phyloP scores from a whole-genome alignment of 1,284 basidiomycete genomes.

The Xerocomus minutiporus region DNA sequence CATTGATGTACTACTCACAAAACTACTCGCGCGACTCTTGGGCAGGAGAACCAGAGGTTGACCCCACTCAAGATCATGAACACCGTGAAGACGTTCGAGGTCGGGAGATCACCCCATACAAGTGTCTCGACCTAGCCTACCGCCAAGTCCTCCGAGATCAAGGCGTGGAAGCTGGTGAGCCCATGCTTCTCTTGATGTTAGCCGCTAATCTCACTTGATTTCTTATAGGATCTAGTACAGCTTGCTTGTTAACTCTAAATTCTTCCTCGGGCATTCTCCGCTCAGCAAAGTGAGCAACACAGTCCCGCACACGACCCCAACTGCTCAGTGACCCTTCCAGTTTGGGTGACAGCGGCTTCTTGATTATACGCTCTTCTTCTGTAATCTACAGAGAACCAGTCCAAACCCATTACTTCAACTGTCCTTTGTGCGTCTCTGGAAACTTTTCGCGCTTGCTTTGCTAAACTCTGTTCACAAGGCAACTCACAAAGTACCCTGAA shows the following conservation, averaged over 20 bases:
- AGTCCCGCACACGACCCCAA: background rate
- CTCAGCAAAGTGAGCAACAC: constrained; percentile 66
- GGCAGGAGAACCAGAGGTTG: constrained; percentile 63
- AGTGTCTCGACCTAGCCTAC: constrained; percentile 72
- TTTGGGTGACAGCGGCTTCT: constrained; percentile 83
- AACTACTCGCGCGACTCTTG: constrained; percentile 65
- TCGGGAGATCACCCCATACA: constrained; percentile 65
- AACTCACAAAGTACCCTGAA: constrained; percentile 64
- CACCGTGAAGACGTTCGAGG: constrained; percentile 52
- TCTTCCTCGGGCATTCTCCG: constrained; percentile 69
- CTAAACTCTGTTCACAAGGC: constrained; percentile 39
- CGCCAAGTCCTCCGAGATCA: constrained; percentile 67
- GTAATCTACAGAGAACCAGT: constrained; percentile 59
- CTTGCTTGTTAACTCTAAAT: constrained; percentile 76
- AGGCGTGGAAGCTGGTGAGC: constrained; percentile 67
- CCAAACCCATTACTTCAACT: constrained; percentile 83
- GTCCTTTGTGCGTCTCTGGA: constrained; percentile 40
- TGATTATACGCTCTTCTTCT: constrained; percentile 68
- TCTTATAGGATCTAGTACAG: constrained; percentile 76
- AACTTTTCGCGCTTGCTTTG: background rate
- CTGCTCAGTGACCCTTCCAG: constrained; percentile 36
- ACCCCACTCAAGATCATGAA: constrained; percentile 47
- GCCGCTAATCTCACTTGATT: background rate
- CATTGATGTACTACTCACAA: constrained; percentile 69
- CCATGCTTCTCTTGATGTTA: background rate